Percentiles rank a stretch among this genome's conserved stretches.
Evolutionary conservation across 352 stramenopile species (phyloP).

Genomic region (Phytophthora agathidicida): DNA sequence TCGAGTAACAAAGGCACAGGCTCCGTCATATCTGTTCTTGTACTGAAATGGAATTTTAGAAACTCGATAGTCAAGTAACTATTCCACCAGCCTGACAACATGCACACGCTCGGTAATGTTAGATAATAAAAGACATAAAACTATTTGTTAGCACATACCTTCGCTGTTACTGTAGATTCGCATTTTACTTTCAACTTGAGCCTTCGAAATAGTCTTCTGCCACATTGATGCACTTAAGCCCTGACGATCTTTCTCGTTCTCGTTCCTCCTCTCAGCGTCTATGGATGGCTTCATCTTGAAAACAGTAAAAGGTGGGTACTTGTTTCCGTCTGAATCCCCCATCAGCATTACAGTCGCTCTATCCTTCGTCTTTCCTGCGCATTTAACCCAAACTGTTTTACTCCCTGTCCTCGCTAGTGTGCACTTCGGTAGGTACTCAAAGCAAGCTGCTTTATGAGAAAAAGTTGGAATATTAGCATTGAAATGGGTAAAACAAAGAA

Average conservation of each 20-base stretch:
- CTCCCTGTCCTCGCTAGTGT: not conserved
- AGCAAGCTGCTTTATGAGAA: not conserved
- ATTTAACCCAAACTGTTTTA: conserved; percentile 4
- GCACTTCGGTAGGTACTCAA: not conserved
- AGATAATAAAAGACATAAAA: not conserved
- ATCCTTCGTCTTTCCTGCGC: not conserved
- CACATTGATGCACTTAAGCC: conserved; percentile 4
- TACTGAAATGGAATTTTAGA: not conserved
- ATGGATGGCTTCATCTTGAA: conserved; percentile 3
- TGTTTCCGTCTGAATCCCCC: not conserved
- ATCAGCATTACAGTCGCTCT: conserved; percentile 5
- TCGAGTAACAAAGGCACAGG: not conserved
- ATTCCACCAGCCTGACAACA: not conserved
- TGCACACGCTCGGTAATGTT: too few species aligned
- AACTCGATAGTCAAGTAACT: not conserved
- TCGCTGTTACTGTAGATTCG: not conserved
- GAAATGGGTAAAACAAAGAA: too few species aligned
- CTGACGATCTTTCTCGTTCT: not conserved
- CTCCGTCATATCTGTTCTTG: not conserved
- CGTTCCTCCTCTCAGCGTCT: not conserved
- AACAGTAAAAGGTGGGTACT: not conserved
- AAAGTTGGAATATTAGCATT: too few species aligned
- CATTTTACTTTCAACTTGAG: not conserved
- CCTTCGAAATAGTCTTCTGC: not conserved
- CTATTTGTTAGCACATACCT: not conserved